phyloP scores from a whole-genome alignment of 148 eudicot species.

The Rhododendron williamsianum region DNA sequence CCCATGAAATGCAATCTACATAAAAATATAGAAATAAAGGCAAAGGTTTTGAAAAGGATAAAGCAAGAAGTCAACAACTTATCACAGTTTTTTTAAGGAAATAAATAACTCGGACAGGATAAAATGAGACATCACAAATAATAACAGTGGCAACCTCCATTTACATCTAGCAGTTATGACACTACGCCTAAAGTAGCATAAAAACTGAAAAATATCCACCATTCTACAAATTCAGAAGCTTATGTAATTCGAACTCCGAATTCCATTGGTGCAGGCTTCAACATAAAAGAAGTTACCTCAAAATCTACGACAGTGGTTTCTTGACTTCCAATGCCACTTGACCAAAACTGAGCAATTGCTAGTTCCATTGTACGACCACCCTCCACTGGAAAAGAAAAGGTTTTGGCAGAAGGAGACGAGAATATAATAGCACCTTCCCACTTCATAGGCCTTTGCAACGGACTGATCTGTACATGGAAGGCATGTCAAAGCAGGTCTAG shows the following conservation, averaged over 20 bases:
- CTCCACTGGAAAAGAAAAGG: constrained; percentile 80
- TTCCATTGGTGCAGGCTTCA: not conserved
- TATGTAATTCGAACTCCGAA: not conserved
- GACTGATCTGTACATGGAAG: constrained; percentile 59
- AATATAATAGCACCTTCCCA: constrained; percentile 76
- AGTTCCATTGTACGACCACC: constrained; percentile 92
- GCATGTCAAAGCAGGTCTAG: constrained; percentile 14
- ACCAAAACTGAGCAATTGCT: constrained; percentile 93
- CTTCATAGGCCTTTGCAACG: constrained; percentile 83
- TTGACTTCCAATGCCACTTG: constrained; percentile 93
- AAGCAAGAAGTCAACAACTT: not conserved
- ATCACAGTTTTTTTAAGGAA: not conserved
- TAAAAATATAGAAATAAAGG: not conserved
- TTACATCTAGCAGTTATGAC: not conserved
- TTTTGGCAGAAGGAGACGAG: constrained; percentile 83
- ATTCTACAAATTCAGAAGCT: not conserved
- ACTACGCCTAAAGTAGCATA: not conserved
- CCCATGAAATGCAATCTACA: constrained; percentile 88
- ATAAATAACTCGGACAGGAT: not conserved
- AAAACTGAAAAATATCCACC: not conserved
- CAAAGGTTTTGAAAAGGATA: not conserved
- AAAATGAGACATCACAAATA: not conserved
- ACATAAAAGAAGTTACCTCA: constrained; percentile 51
- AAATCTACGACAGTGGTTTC: constrained; percentile 71
- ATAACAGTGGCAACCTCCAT: not conserved